A percentile compares a stretch with the other conserved stretches of the same genome.
Evolutionary conservation across 202 grass and related monocot species (phyloP).

Genomic region (Miscanthus sacchariflorus): DNA sequence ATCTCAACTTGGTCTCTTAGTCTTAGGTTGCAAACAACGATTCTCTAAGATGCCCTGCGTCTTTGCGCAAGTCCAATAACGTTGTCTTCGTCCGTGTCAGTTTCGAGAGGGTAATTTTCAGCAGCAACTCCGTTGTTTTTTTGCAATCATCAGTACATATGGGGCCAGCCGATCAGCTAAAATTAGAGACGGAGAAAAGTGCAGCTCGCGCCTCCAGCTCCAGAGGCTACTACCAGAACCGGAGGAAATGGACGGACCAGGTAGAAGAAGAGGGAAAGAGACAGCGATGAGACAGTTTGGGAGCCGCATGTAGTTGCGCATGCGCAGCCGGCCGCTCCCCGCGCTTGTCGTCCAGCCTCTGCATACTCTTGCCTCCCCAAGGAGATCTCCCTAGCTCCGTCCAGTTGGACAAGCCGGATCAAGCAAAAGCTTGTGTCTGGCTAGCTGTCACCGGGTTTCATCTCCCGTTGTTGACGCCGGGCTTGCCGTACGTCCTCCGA

Average conservation of each 20-base stretch:
- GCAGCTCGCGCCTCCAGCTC: background rate
- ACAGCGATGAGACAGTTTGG: background rate
- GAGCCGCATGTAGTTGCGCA: background rate
- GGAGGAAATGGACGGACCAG: conserved; percentile 21
- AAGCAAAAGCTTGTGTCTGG: background rate
- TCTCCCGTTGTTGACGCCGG: background rate
- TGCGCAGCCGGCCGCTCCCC: background rate
- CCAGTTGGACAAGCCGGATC: background rate
- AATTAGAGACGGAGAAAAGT: background rate
- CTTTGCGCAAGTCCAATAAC: background rate
- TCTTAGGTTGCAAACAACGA: too few relatives aligned
- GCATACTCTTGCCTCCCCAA: background rate
- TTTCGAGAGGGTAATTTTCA: background rate
- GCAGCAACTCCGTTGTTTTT: background rate
- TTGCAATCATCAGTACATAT: background rate
- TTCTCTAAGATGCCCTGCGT: background rate
- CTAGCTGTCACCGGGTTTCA: background rate
- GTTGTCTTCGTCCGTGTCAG: background rate
- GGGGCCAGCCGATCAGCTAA: background rate
- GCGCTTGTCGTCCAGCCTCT: conserved; percentile 34
- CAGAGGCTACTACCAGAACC: background rate
- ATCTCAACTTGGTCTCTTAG: too few relatives aligned
- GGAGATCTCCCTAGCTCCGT: background rate
- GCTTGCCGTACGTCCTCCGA: background rate
- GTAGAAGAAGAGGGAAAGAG: background rate